Evolutionary conservation across 2,329 filamentous ascomycete species (phyloP), one percentile per base, ranked within the genome.

Genomic region (Lachnellula subtilissima): DNA sequence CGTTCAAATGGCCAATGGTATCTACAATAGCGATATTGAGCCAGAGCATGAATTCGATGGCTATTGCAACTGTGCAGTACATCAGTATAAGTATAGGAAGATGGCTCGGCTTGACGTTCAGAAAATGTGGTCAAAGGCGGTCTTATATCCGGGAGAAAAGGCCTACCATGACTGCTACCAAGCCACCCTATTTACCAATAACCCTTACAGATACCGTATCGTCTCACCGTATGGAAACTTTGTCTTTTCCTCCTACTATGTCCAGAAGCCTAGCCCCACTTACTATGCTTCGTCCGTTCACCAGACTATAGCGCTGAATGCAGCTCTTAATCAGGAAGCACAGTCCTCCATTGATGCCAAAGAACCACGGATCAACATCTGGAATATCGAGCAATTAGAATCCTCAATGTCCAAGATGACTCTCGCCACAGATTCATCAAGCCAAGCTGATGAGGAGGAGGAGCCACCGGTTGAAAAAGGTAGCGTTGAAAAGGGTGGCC

Each of bases 1-100:
- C n/a, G 58, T 77, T 4, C 75, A 77, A 53, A 65, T 65, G 12
- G 53, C 65, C 36, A 72, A 72, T 61, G 53, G 61, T 12, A 75
- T 78, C 43, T 78, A 73, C 65, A 78, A 78, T 58, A 67, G 65
- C 49, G 75, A 78, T 50, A 73, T 78, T 43, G 75, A 77, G 59
- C 76, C 76, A 9, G 75, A 77, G 53, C 75, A 77, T 57, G 74
- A 77, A 8, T 63, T 66, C 11, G 72, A 74, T 5, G 70, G 68
- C 55, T 66, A 64, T 28, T 78, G 76, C 59, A 53, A 53, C 40
- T 78, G 76, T 56, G 54, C 65, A 1, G 72, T 77, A 46, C 74
- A 76, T 56, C 57, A 67, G 23, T 78, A 76, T 57, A 60, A 70
- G 50, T 58, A 56, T 15, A 64, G 58, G 47, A 76, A 76, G 59